These are phyloP conservation scores for Cinnamomum chago DNA, from an alignment of 164 flowering plant species.

Conservation along the genomic window DNA sequence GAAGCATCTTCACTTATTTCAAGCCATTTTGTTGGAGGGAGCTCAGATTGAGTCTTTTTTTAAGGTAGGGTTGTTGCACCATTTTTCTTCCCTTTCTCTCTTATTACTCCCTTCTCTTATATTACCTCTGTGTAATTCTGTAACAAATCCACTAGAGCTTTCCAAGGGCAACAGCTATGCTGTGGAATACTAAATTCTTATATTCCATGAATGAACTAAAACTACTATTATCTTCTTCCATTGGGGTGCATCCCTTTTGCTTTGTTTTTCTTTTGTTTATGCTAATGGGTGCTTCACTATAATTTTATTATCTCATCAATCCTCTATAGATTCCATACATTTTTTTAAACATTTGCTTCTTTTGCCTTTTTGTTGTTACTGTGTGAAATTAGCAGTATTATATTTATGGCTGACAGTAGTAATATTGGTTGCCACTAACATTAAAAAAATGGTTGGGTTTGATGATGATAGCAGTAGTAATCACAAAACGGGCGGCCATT, in stretches of 20 bases:
- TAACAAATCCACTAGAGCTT: constrained; percentile 8
- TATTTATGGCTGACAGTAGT: not conserved
- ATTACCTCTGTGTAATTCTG: constrained; percentile 6
- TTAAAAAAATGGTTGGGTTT: not conserved
- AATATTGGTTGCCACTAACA: constrained; percentile 7
- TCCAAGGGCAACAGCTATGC: constrained; percentile 13
- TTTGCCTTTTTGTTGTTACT: constrained; percentile 5
- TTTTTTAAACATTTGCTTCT: not conserved
- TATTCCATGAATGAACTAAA: constrained; percentile 14
- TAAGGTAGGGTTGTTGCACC: constrained; percentile 6
- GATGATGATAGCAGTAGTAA: not conserved
- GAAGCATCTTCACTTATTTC: constrained; percentile 15
- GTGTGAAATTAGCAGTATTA: not conserved
- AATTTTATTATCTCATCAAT: not conserved
- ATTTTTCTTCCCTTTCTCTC: not conserved
- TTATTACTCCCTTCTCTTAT: not conserved
- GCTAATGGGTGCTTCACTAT: constrained; percentile 23
- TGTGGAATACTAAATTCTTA: constrained; percentile 13
- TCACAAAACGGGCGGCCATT: not conserved
- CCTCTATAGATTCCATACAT: not conserved
- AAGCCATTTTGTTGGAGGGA: constrained; percentile 19
- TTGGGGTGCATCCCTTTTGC: constrained; percentile 13
- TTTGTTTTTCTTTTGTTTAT: constrained; percentile 10
- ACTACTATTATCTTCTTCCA: constrained; percentile 12
- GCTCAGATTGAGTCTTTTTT: constrained; percentile 13